Evolutionary conservation across 2,329 filamentous ascomycete species (phyloP).

Genomic region (Botrytis byssoidea): DNA sequence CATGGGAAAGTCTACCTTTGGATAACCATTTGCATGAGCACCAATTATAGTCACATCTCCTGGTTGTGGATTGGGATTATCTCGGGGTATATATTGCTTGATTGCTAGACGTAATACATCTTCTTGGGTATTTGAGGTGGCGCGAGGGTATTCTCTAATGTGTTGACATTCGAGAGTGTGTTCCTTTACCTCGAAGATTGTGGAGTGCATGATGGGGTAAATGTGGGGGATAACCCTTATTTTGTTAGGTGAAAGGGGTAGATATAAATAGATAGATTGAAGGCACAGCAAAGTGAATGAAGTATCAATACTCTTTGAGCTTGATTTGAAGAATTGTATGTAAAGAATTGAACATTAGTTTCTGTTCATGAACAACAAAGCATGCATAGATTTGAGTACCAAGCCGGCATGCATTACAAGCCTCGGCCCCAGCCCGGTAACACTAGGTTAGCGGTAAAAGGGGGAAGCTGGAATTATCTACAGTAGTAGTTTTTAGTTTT

Average conservation of each 20-base stretch:
- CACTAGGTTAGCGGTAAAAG: slow-evolving; percentile 4
- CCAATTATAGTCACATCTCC: slow-evolving; percentile 84
- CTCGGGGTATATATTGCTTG: slow-evolving; percentile 82
- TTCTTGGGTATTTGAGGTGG: slow-evolving; percentile 70
- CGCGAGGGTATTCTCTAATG: slow-evolving; percentile 76
- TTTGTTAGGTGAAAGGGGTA: background rate
- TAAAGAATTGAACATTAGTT: background rate
- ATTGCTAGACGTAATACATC: slow-evolving; percentile 71
- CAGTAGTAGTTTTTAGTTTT: background rate
- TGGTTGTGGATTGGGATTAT: slow-evolving; percentile 64
- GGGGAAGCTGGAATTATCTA: background rate
- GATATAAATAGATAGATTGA: no score
- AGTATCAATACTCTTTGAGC: background rate
- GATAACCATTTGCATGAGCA: slow-evolving; percentile 88
- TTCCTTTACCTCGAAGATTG: slow-evolving; percentile 64
- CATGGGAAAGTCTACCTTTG: slow-evolving; percentile 59
- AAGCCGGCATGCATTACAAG: background rate
- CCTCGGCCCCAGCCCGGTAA: slow-evolving; percentile 9
- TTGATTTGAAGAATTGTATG: background rate
- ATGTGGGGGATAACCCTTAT: background rate
- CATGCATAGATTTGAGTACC: background rate
- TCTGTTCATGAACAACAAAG: background rate
- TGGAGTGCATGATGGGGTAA: slow-evolving; percentile 22
- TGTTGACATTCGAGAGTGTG: slow-evolving; percentile 74
- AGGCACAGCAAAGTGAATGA: background rate